Percentiles rank a stretch among this genome's conserved stretches.
Evolutionary conservation across 208 protist species (phyloP).

Genomic region (Sergeia podlipaevii): DNA sequence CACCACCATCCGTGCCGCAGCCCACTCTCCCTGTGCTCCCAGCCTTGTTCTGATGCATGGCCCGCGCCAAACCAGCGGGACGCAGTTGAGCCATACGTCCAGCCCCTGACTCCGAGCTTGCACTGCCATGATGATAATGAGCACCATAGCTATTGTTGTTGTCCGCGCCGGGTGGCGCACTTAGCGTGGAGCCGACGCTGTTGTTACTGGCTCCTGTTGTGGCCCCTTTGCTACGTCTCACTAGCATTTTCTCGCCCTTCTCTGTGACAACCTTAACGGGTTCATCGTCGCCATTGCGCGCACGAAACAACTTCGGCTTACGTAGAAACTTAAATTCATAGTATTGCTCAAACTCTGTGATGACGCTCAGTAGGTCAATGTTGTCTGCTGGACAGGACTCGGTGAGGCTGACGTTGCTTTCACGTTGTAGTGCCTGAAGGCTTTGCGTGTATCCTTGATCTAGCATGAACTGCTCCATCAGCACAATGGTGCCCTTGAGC

Average conservation of each 20-base stretch:
- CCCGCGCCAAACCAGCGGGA: too few relatives aligned
- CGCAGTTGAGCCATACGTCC: too few relatives aligned
- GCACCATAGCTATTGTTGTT: too few relatives aligned
- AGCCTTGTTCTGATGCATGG: too few relatives aligned
- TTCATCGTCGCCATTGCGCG: constrained; percentile 16
- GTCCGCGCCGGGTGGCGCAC: not conserved
- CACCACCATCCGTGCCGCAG: not conserved
- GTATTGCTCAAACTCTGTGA: constrained; percentile 87
- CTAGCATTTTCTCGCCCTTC: constrained; percentile 31
- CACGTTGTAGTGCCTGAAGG: constrained; percentile 76
- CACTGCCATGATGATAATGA: too few relatives aligned
- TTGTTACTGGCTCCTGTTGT: not conserved
- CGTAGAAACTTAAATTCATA: constrained; percentile 83
- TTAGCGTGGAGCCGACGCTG: not conserved
- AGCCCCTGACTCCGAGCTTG: too few relatives aligned
- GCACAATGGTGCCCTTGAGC: constrained; percentile 72
- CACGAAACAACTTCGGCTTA: constrained; percentile 80
- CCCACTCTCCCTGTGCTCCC: too few relatives aligned
- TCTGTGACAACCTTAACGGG: constrained; percentile 23
- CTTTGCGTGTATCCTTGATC: constrained; percentile 80
- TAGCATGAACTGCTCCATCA: constrained; percentile 79
- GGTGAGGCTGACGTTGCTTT: constrained; percentile 68
- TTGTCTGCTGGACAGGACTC: constrained; percentile 83
- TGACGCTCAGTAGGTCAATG: constrained; percentile 78
- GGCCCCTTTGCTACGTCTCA: constrained; percentile 13